Percentiles rank a stretch among this genome's conserved stretches.
Conservation (phyloP, 2,329 filamentous ascomycete genomes). For the Pyrenochaeta sp. region DNA sequence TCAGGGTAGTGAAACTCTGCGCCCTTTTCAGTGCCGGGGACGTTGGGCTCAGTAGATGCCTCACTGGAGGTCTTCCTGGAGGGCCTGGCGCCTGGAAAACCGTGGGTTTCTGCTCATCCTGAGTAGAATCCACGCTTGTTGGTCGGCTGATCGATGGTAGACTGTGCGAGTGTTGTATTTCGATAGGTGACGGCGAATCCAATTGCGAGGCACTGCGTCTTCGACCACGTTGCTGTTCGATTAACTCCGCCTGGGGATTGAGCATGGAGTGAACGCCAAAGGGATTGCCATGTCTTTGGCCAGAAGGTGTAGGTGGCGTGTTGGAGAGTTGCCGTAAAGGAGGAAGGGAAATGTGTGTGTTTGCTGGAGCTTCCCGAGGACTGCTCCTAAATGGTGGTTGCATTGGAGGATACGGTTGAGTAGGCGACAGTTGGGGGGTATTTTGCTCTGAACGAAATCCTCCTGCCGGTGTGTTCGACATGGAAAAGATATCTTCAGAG, state of each 20-base stretch:
- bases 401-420: conserved; percentile 34
- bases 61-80: conserved; percentile 39
- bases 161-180: conserved; percentile 45
- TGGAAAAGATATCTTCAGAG: conserved; percentile 42
- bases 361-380: conserved; percentile 26
- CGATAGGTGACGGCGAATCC: conserved; percentile 52
- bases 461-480: conserved; percentile 37
- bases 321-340: conserved; percentile 45
- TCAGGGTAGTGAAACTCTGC: conserved; percentile 58
- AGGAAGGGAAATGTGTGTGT: conserved; percentile 39
- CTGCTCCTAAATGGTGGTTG: conserved; percentile 34
- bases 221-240: conserved; percentile 40
- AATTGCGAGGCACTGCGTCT: conserved; percentile 56
- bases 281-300: conserved; percentile 43
- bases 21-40: conserved; percentile 63
- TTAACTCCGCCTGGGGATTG: conserved; percentile 53
- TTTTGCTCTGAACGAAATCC: conserved; percentile 35
- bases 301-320: conserved; percentile 45
- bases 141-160: conserved; percentile 47
- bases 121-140: conserved; percentile 44
- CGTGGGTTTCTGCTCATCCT: conserved; percentile 34
- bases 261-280: conserved; percentile 57
- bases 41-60: conserved; percentile 66
- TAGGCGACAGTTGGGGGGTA: conserved; percentile 40
- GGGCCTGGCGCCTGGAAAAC: conserved; percentile 38